These are phyloP conservation scores for Pogostemon cablin DNA, from an alignment of 257 asterid species.

Conservation along the genomic window DNA sequence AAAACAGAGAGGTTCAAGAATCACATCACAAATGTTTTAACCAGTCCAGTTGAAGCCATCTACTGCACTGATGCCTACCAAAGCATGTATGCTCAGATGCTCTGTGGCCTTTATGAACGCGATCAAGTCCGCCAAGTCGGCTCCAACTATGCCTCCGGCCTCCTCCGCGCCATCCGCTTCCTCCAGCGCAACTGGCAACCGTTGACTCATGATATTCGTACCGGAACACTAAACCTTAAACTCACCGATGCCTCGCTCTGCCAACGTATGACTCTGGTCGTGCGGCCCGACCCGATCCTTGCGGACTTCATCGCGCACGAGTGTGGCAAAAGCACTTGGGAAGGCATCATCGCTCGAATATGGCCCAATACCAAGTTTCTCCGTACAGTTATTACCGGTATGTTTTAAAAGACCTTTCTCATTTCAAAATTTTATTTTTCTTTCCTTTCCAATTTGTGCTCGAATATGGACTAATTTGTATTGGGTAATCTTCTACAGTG, in stretches of 20 bases:
- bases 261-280: conserved; percentile 26
- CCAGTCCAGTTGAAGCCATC: neutral
- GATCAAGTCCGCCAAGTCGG: neutral
- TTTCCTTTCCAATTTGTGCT: too few relatives aligned
- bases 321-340: conserved; percentile 32
- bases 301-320: conserved; percentile 34
- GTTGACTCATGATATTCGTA: neutral
- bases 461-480: too few relatives aligned
- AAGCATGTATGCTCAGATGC: neutral
- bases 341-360: conserved; percentile 37
- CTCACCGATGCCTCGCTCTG: neutral
- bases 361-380: conserved; percentile 38
- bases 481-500: too few relatives aligned
- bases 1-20: neutral
- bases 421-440: too few relatives aligned
- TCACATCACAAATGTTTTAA: neutral
- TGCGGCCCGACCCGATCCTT: conserved; percentile 36
- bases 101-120: neutral
- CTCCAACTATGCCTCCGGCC: neutral
- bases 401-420: too few relatives aligned
- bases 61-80: neutral
- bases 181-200: neutral
- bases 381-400: too few relatives aligned
- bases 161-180: neutral
- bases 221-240: neutral